phyloP scores from a whole-genome alignment of 306 rosid genomes.

The Alnus glutinosa region DNA sequence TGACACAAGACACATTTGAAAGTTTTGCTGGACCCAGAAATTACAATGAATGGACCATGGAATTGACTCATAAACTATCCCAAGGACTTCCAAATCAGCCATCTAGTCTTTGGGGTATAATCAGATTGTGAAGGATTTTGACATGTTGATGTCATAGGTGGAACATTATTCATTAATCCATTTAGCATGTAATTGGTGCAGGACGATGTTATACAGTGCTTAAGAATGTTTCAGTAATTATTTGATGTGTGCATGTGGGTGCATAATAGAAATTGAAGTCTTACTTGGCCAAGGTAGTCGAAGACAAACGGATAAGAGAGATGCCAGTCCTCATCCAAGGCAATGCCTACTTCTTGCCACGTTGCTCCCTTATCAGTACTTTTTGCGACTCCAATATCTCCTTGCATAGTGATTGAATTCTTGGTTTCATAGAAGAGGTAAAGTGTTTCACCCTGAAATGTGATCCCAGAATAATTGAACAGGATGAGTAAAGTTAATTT shows the following conservation, averaged over 20 bases:
- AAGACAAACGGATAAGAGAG: constrained; percentile 92
- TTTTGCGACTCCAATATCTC: constrained; percentile 94
- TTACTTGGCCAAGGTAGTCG: constrained; percentile 71
- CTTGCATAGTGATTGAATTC: constrained; percentile 80
- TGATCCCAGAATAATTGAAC: constrained; percentile 25
- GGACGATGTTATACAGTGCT: background rate
- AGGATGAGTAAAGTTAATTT: constrained; percentile 12
- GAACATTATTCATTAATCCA: background rate
- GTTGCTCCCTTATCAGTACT: constrained; percentile 92
- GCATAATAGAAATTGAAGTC: constrained; percentile 10
- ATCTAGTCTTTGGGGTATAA: background rate
- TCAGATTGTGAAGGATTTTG: background rate
- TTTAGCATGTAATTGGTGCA: background rate
- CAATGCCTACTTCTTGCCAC: constrained; percentile 89
- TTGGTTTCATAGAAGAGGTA: constrained; percentile 92
- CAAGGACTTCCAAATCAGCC: background rate
- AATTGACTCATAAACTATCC: background rate
- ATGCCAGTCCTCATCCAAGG: constrained; percentile 96
- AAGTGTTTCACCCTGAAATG: constrained; percentile 63
- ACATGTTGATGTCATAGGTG: background rate
- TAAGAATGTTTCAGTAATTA: background rate
- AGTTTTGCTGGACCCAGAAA: background rate
- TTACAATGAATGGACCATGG: background rate
- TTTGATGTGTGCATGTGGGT: background rate
- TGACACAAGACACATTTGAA: background rate